Conservation (phyloP, 2,329 filamentous ascomycete species). For the Pochonia chlamydosporia region DNA sequence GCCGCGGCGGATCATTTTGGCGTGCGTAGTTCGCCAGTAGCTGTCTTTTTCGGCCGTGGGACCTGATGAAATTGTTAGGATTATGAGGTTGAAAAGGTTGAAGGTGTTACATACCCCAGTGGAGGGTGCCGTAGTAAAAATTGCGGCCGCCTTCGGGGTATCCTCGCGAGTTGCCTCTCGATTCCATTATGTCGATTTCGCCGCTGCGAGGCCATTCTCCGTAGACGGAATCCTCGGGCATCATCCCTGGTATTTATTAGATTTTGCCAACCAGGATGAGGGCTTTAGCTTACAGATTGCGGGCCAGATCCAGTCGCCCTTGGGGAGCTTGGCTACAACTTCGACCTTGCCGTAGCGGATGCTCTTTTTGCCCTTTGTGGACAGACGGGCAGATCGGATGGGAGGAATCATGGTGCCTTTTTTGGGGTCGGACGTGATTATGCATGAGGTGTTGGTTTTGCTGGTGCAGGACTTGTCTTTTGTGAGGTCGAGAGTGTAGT, state of each 20-base stretch:
- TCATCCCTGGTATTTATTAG: constrained; percentile 31
- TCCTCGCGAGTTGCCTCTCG: constrained; percentile 31
- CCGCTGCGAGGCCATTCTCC: constrained; percentile 45
- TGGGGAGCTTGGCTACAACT: constrained; percentile 45
- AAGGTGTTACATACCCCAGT: constrained; percentile 38
- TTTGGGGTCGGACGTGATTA: constrained; percentile 35
- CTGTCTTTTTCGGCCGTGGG: constrained; percentile 20
- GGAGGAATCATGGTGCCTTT: constrained; percentile 42
- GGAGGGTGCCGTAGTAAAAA: constrained; percentile 35
- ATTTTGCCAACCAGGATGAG: neutral
- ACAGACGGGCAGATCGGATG: constrained; percentile 42
- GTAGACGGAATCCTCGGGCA: constrained; percentile 41
- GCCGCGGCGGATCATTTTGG: constrained; percentile 26
- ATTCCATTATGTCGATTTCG: constrained; percentile 49
- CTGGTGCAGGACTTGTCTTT: constrained; percentile 36
- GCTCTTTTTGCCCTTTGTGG: constrained; percentile 22
- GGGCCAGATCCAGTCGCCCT: constrained; percentile 51
- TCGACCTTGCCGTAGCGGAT: constrained; percentile 34
- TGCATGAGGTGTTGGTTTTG: constrained; percentile 26
- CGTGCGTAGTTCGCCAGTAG: constrained; percentile 28
- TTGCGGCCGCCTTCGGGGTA: constrained; percentile 38
- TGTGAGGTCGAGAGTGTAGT: constrained; percentile 39
- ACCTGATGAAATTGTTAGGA: constrained; percentile 8
- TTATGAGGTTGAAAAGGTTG: neutral
- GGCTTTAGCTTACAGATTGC: constrained; percentile 27